Percentiles rank a stretch among this genome's conserved stretches.
phyloP scores from a whole-genome alignment of 371 early-diverging fungal species.

The Mortierella sp. region DNA sequence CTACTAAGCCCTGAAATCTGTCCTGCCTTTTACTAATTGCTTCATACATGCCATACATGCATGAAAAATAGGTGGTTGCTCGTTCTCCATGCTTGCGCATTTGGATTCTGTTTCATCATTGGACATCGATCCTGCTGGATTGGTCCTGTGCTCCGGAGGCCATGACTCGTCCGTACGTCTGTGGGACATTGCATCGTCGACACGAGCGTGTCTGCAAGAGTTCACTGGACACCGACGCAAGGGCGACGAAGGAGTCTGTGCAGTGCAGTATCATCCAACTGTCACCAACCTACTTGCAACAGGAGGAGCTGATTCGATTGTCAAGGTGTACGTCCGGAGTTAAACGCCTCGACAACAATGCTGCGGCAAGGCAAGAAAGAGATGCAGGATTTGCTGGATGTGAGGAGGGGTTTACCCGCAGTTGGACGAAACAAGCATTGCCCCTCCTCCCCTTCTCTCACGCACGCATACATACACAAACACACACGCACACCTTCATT shows the following conservation, averaged over 20 bases:
- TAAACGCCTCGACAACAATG: too few relatives aligned
- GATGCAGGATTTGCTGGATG: too few relatives aligned
- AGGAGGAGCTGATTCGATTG: conserved; percentile 81
- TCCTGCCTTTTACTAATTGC: too few relatives aligned
- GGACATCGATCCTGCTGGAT: conserved; percentile 75
- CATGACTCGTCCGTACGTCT: conserved; percentile 85
- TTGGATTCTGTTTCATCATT: conserved; percentile 66
- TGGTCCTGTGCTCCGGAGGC: conserved; percentile 79
- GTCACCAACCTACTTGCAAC: conserved; percentile 71
- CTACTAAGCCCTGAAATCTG: too few relatives aligned
- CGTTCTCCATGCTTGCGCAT: conserved; percentile 40
- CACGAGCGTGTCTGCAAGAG: conserved; percentile 77
- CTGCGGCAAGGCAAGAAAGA: too few relatives aligned
- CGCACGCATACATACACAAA: too few relatives aligned
- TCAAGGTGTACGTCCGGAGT: conserved; percentile 64
- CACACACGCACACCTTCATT: too few relatives aligned
- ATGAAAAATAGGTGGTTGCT: conserved; percentile 26
- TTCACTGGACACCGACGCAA: conserved; percentile 80
- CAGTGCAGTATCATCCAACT: conserved; percentile 70
- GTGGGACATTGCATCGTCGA: conserved; percentile 78
- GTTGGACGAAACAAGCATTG: too few relatives aligned
- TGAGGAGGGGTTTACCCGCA: too few relatives aligned
- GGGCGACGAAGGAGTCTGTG: conserved; percentile 81
- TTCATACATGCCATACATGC: too few relatives aligned
- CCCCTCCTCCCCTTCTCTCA: too few relatives aligned